These are phyloP conservation scores for Bolboschoenus planiculmis DNA, from an alignment of 176 grass and related monocot genomes.

Conservation along the genomic window DNA sequence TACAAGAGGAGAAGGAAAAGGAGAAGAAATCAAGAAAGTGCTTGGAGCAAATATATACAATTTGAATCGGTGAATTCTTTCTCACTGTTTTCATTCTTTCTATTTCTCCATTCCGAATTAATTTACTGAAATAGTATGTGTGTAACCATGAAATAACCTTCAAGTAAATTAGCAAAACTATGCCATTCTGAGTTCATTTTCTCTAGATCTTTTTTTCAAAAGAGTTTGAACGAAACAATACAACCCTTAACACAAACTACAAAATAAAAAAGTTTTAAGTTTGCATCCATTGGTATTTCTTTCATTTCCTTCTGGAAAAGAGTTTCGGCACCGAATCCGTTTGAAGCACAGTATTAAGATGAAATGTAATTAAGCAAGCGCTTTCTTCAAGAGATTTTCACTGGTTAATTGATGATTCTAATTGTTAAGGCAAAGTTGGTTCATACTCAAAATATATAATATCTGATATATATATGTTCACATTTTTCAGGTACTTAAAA, in stretches of 20 bases:
- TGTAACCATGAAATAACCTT: neutral
- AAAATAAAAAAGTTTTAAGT: neutral
- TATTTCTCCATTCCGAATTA: neutral
- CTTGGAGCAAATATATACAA: neutral
- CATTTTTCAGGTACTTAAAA: neutral
- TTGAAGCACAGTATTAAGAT: neutral
- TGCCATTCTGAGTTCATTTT: neutral
- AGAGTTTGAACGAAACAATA: neutral
- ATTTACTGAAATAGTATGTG: neutral
- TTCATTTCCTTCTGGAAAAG: neutral
- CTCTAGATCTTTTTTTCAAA: neutral
- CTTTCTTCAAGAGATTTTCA: neutral
- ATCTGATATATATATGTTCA: slow-evolving; percentile 3
- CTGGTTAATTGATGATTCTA: neutral
- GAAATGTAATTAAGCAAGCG: neutral
- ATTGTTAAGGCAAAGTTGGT: neutral
- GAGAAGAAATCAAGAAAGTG: neutral
- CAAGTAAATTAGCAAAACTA: neutral
- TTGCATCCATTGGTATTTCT: neutral
- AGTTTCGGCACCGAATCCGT: neutral
- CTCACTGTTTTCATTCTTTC: neutral
- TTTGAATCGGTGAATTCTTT: neutral
- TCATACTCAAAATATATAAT: neutral
- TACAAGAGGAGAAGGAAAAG: neutral
- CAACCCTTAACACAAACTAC: neutral